A percentile compares a stretch with the other conserved stretches of the same genome.
Evolutionary conservation across 2,329 filamentous ascomycete species (phyloP).

Genomic region (Delphinella strobiligena): DNA sequence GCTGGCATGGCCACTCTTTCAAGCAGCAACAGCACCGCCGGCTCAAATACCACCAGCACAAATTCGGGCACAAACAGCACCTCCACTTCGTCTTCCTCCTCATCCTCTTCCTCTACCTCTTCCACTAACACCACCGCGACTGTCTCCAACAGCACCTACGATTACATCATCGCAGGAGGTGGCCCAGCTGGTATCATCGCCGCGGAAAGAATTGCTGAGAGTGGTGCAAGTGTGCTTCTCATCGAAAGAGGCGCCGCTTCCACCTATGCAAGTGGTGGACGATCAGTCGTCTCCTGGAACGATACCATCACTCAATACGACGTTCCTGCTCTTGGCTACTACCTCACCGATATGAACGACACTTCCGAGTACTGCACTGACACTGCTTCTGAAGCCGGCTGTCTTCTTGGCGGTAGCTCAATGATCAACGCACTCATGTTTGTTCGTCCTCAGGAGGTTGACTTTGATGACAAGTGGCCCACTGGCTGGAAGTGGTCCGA

Average conservation of each 20-base stretch:
- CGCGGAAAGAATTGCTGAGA: conserved; percentile 39
- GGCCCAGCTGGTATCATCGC: conserved; percentile 43
- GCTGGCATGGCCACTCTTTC: conserved; percentile 3
- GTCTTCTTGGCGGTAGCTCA: conserved; percentile 39
- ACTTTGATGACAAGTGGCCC: conserved; percentile 40
- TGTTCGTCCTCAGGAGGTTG: conserved; percentile 41
- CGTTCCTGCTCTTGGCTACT: conserved; percentile 24
- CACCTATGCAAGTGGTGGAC: conserved; percentile 4
- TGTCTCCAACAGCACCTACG: conserved; percentile 6
- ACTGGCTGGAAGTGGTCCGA: conserved; percentile 40
- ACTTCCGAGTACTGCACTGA: conserved; percentile 14
- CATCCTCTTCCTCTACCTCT: no score
- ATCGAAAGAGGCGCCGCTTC: conserved; percentile 40
- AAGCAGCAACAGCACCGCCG: neutral
- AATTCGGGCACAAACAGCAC: neutral
- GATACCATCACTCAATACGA: conserved; percentile 24
- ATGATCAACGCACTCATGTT: conserved; percentile 44
- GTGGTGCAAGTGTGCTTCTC: conserved; percentile 39
- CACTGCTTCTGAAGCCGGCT: conserved; percentile 24
- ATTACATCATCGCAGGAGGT: conserved; percentile 34
- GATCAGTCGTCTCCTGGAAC: conserved; percentile 19
- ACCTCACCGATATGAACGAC: conserved; percentile 15
- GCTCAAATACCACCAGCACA: neutral
- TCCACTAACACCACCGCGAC: neutral
- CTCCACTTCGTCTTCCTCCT: neutral